Conservation (phyloP, 768 basidiomycete genomes). For the Boletus subcaerulescens region DNA sequence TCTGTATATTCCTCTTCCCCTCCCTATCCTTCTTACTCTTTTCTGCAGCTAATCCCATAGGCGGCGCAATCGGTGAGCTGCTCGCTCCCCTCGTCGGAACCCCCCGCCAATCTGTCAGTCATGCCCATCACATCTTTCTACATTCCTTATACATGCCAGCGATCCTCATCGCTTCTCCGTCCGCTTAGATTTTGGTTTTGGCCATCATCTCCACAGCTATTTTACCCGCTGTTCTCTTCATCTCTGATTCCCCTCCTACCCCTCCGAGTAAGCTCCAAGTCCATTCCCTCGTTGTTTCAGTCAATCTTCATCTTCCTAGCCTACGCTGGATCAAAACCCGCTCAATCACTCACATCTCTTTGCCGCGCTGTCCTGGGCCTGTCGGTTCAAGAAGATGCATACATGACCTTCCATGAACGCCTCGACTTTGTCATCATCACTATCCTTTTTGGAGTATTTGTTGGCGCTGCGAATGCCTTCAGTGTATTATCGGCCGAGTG, state of each 20-base stretch:
- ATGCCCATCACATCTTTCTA: background rate
- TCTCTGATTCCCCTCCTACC: conserved; percentile 61
- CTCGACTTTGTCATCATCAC: conserved; percentile 64
- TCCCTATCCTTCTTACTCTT: background rate
- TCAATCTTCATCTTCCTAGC: conserved; percentile 38
- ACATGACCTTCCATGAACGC: conserved; percentile 65
- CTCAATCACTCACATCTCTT: conserved; percentile 53
- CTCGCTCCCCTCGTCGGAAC: conserved; percentile 60
- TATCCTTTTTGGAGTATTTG: conserved; percentile 60
- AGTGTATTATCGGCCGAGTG: conserved; percentile 65
- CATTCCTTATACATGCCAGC: background rate
- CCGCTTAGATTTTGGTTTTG: conserved; percentile 58
- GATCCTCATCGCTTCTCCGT: background rate
- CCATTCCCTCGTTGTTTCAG: background rate
- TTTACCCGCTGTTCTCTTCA: conserved; percentile 55
- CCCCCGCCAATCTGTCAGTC: conserved; percentile 56
- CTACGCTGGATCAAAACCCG: conserved; percentile 62
- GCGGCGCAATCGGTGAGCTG: conserved; percentile 70
- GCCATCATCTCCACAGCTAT: conserved; percentile 68
- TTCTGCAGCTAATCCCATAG: conserved; percentile 64
- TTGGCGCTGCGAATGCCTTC: conserved; percentile 64
- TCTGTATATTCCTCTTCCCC: conserved; percentile 13
- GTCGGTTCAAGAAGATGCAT: conserved; percentile 37
- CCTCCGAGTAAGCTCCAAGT: conserved; percentile 62
- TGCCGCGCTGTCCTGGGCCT: conserved; percentile 50